Conservation (phyloP, 1,284 basidiomycete species). For the Coniferiporia weirii region DNA sequence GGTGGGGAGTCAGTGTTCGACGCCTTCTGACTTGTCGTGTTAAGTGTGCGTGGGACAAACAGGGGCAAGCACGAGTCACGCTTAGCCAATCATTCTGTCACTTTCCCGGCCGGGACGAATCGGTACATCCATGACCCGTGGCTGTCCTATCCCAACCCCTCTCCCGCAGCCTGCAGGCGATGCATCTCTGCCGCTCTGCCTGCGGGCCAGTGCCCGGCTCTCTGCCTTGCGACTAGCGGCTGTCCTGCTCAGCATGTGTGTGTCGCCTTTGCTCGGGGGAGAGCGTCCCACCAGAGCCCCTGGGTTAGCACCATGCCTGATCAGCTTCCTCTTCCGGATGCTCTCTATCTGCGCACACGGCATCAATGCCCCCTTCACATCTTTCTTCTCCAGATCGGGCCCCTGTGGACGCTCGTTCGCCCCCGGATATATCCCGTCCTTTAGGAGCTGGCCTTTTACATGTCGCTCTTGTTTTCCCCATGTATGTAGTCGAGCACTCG, state of each 20-base stretch:
- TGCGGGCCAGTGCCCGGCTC: too few relatives aligned
- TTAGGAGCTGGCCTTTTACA: too few relatives aligned
- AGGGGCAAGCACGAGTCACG: constrained; percentile 4
- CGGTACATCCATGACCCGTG: too few relatives aligned
- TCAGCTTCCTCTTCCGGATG: neutral
- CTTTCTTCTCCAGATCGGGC: too few relatives aligned
- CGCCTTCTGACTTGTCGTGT: neutral
- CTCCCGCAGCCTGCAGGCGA: neutral
- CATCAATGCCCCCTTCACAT: neutral
- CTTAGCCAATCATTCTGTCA: neutral
- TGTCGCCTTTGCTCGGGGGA: neutral
- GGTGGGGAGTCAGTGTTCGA: neutral
- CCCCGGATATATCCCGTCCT: neutral
- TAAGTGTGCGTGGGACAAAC: constrained; percentile 2
- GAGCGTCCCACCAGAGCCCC: neutral
- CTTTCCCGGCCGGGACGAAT: too few relatives aligned
- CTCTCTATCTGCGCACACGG: neutral
- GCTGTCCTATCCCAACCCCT: too few relatives aligned
- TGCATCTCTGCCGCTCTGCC: neutral
- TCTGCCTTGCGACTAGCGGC: too few relatives aligned
- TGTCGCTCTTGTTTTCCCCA: too few relatives aligned
- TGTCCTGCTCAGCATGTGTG: too few relatives aligned
- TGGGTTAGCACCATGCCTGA: too few relatives aligned
- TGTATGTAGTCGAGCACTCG: too few relatives aligned
- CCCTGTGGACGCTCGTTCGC: neutral